Conservation (phyloP, 1,139 yeast species). For the Yamadazyma taylorii region DNA sequence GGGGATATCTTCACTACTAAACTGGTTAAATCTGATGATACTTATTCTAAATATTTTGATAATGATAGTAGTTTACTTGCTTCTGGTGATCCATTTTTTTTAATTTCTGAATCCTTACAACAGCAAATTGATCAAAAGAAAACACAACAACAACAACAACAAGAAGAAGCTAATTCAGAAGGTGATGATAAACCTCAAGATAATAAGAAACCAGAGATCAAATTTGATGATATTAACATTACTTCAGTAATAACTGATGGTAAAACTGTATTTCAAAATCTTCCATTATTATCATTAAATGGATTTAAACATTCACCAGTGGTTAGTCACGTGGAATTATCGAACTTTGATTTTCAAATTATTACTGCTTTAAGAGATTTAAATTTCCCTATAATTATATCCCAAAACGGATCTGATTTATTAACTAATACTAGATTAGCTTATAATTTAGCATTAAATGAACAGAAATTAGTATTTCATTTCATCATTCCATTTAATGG, state of each 20-base stretch:
- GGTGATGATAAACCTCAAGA: not conserved
- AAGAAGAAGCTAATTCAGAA: constrained; percentile 9
- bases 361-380: constrained; percentile 73
- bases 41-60: constrained; percentile 27
- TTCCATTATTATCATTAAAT: constrained; percentile 53
- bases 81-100: constrained; percentile 55
- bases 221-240: constrained; percentile 24
- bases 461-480: constrained; percentile 64
- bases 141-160: constrained; percentile 11
- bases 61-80: constrained; percentile 35
- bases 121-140: not conserved
- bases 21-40: constrained; percentile 46
- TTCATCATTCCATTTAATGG: constrained; percentile 45
- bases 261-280: constrained; percentile 46
- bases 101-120: constrained; percentile 34
- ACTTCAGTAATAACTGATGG: constrained; percentile 57
- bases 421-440: constrained; percentile 51
- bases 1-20: constrained; percentile 44
- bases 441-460: constrained; percentile 51
- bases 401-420: constrained; percentile 56
- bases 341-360: constrained; percentile 59
- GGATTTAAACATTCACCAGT: constrained; percentile 44
- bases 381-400: constrained; percentile 61
- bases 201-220: not conserved
- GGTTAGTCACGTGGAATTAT: constrained; percentile 62